Evolutionary conservation across 2,329 filamentous ascomycete species (phyloP), one percentile per base, ranked within the genome.

Genomic region (Samsoniella hepiali): DNA sequence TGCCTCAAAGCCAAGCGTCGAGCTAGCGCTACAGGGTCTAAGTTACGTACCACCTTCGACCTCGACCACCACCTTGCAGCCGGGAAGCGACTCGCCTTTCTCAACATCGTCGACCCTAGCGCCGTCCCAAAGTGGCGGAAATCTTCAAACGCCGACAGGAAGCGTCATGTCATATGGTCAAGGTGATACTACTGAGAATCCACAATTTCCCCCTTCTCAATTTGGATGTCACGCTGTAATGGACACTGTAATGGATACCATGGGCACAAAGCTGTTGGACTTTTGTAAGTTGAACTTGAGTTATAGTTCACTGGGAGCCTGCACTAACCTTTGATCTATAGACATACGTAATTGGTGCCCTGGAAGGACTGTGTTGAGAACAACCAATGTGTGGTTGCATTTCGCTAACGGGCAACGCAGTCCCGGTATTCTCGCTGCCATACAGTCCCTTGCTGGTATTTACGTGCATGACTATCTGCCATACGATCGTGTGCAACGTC

Each of bases 331-430:
- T 4, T 63, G 40, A 27, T 38, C 49, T 15, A 11, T 27, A 78
- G 76, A 78, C 64, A 67, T 75, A 3, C 70, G 69, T 15, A 77
- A 77, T 29, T 78, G 77, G 76, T 78, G 76, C 42, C 74, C 76
- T 1, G 77, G 77, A 8, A 71, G 77, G 50, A 78, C 74, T 62
- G 72, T 79, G 17, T 67, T 78, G 3, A 64, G 65, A 8, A 72
- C 70, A 17, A 77, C 76, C 27, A 79, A 79, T 63, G 68, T 76
- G 1, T 79, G 77, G 77, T 66, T 78, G n/a, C 75, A 78, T 50
- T 76, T 79, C 54, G 75, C 75, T 78, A 1, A 68, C 73, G 47
- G n/a, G n/a, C n/a, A n/a, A n/a, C n/a, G n/a, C n/a, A n/a, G n/a
- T n/a, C n/a, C n/a, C n/a, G n/a, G n/a, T n/a, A n/a, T n/a, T n/a